phyloP scores from a whole-genome alignment of 2,329 filamentous ascomycete genomes.

The Sporothrix brunneoviolacea region DNA sequence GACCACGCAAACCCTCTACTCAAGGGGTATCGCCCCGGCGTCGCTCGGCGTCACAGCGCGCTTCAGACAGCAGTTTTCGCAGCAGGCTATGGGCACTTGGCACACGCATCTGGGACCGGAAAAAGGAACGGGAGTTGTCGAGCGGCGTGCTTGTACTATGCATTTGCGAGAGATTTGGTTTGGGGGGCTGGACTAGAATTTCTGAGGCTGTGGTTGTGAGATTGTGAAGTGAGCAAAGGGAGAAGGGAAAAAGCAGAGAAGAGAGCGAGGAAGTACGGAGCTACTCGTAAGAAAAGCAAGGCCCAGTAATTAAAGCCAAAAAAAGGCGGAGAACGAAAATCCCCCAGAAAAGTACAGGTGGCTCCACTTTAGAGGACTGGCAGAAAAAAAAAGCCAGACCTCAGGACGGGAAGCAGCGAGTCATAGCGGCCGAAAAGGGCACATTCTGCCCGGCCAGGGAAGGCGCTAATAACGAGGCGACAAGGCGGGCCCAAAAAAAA shows the following conservation, averaged over 20 bases:
- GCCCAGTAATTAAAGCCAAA: background rate
- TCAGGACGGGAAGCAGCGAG: constrained; percentile 4
- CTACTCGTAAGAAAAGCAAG: background rate
- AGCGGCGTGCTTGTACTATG: constrained; percentile 43
- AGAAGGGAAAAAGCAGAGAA: constrained; percentile 1
- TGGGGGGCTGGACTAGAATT: background rate
- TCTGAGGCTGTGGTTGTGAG: constrained; percentile 5
- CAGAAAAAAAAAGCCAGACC: background rate
- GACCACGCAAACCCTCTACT: constrained; percentile 1
- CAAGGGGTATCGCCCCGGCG: constrained; percentile 39
- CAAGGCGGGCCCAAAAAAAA: background rate
- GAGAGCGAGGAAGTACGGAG: background rate
- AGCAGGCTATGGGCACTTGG: constrained; percentile 43
- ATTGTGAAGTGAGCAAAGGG: constrained; percentile 8
- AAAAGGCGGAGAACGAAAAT: constrained; percentile 4
- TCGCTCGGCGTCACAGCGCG: constrained; percentile 52
- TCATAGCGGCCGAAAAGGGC: background rate
- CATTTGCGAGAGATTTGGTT: constrained; percentile 41
- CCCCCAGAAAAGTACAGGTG: constrained; percentile 7
- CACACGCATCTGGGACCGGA: constrained; percentile 53
- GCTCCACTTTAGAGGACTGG: constrained; percentile 1
- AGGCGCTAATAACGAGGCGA: background rate
- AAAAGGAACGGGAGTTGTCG: constrained; percentile 41
- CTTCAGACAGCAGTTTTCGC: constrained; percentile 43
- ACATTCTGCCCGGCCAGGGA: background rate